A percentile compares a stretch with the other conserved stretches of the same genome.
phyloP scores from a whole-genome alignment of 2,329 filamentous ascomycete genomes.

The Fusarium gaditjirri region DNA sequence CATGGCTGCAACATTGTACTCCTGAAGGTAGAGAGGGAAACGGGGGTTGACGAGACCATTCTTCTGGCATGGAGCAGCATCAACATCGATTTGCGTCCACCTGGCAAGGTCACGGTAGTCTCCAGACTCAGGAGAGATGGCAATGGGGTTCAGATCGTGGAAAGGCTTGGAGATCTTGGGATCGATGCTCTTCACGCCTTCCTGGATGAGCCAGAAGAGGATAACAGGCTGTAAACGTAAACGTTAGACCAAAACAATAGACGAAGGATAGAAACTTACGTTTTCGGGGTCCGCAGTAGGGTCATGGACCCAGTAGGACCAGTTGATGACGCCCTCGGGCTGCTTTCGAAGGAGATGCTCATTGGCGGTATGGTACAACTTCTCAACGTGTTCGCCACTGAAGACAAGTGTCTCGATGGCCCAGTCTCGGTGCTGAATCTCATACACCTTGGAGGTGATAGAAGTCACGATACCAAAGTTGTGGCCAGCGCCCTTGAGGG shows the following conservation, averaged over 20 bases:
- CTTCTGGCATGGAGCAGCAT: slow-evolving; percentile 38
- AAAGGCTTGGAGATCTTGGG: slow-evolving; percentile 56
- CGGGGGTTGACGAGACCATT: slow-evolving; percentile 40
- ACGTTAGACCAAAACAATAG: fast-evolving
- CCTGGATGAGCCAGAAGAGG: slow-evolving; percentile 56
- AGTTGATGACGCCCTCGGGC: slow-evolving; percentile 59
- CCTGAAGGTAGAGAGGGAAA: slow-evolving; percentile 40
- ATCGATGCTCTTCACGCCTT: slow-evolving; percentile 56
- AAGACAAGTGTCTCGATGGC: slow-evolving; percentile 55
- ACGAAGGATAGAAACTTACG: slow-evolving; percentile 39
- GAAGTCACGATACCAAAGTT: slow-evolving; percentile 50
- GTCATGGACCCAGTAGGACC: slow-evolving; percentile 59
- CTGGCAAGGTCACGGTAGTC: slow-evolving; percentile 37
- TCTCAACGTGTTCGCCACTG: slow-evolving; percentile 60
- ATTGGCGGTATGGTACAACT: slow-evolving; percentile 59
- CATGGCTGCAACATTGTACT: slow-evolving; percentile 32
- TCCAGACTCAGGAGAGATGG: slow-evolving; percentile 39
- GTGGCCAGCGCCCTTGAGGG: slow-evolving; percentile 48
- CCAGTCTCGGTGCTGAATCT: slow-evolving; percentile 40
- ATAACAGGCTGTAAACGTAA: slow-evolving; percentile 49
- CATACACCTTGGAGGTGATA: slow-evolving; percentile 47
- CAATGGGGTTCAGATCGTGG: slow-evolving; percentile 54
- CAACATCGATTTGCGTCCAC: slow-evolving; percentile 37
- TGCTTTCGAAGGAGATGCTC: slow-evolving; percentile 56
- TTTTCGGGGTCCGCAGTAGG: slow-evolving; percentile 54